These are phyloP conservation scores for Aspergillus novofumigatus DNA, from an alignment of 2,329 filamentous ascomycete genomes.

Conservation along the genomic window DNA sequence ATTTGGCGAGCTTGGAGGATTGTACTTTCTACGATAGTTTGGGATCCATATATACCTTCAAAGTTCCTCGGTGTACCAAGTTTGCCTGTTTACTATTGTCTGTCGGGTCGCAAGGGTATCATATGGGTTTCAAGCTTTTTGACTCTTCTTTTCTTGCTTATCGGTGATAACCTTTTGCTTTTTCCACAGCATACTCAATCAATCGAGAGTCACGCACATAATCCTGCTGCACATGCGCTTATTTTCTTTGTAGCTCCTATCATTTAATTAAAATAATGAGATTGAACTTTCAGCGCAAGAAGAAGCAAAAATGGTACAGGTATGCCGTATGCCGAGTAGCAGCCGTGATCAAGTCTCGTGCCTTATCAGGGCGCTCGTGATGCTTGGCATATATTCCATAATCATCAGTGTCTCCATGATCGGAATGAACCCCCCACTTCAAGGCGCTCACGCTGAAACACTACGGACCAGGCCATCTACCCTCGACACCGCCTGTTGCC, in stretches of 20 bases:
- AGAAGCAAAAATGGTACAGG: neutral
- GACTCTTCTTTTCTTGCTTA: slow-evolving; percentile 8
- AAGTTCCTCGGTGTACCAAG: slow-evolving; percentile 13
- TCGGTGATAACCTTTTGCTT: slow-evolving; percentile 9
- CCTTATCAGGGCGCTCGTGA: slow-evolving; percentile 10
- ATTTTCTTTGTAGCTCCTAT: neutral
- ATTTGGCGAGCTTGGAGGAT: slow-evolving; percentile 7
- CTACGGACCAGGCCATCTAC: neutral
- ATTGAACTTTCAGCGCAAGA: neutral
- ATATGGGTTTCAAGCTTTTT: slow-evolving; percentile 2
- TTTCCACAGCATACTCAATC: slow-evolving; percentile 2
- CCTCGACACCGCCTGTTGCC: neutral
- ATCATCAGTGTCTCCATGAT: neutral
- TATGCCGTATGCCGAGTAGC: neutral
- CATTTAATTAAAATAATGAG: neutral
- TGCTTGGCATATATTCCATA: slow-evolving; percentile 4
- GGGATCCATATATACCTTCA: slow-evolving; percentile 13
- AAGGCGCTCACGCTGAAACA: neutral
- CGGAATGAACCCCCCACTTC: neutral
- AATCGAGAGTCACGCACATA: slow-evolving; percentile 23
- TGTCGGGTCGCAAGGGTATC: slow-evolving; percentile 12
- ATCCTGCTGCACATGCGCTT: neutral
- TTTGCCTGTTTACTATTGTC: slow-evolving; percentile 8
- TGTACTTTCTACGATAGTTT: slow-evolving; percentile 4
- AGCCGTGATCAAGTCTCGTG: slow-evolving; percentile 4